Base-by-base conservation (phyloP, 345 rosid species). In the Salix brachista region DNA sequence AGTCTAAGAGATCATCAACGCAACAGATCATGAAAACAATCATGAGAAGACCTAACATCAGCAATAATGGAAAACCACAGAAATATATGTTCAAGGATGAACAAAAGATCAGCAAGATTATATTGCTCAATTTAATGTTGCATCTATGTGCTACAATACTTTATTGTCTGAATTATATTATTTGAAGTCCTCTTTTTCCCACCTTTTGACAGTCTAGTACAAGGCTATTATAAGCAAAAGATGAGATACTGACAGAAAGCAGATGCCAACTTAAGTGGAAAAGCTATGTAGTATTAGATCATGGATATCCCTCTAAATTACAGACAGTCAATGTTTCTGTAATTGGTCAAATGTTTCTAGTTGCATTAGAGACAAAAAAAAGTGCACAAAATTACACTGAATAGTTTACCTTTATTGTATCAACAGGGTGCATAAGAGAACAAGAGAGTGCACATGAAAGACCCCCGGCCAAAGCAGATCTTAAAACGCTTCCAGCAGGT, bases 381-480 rank as follows among this genome's bases (percentile, higher is more conserved):
- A 58, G 64, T 23, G 64, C 25, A 58, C 64, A 8, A 58, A 58
- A 23, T 8, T 1, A 9, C 28, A 23, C 62, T 56, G 68, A 65
- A 79, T 42, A 79, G 78, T 68, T 70, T 80, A 84, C 99, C 92
- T 96, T 96, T 78, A 96, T 85, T 36, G 98, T 90, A 83, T 95
- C 99, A 74, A 95, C 84, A 10, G 99, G 98, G 80, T 93, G 91
- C 99, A 96, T 71, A 62, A 96, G 68, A 77, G 92, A 84, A 80
- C 92, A 85, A 71, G 99, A 96, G 75, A 96, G 91, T 71, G 97
- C 98, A 85, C 94, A 89, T 48, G 99, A 89, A 73, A 96, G 91
- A 65, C 99, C 99, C 69, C 99, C 99, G 13, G 99, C 99, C 86
- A 96, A 84, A 67, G 99, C 99, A 78, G 99, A 92, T 83, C 87